These are phyloP conservation scores for Wickerhamomyces hampshirensis DNA, from an alignment of 805 yeast species.

Conservation along the genomic window DNA sequence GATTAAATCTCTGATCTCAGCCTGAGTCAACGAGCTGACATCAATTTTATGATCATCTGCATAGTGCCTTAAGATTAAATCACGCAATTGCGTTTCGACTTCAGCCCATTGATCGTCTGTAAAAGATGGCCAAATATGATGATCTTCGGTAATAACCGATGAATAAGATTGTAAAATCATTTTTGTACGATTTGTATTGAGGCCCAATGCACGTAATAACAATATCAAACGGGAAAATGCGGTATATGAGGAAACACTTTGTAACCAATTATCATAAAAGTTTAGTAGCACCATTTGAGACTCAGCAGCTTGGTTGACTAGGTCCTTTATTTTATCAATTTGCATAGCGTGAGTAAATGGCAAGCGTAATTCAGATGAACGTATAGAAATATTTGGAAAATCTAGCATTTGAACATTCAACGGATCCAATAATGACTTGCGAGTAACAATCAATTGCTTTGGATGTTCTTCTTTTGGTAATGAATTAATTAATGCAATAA, in stretches of 20 bases:
- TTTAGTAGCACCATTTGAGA: constrained; percentile 91
- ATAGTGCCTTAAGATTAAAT: constrained; percentile 79
- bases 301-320: constrained; percentile 82
- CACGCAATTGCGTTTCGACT: constrained; percentile 84
- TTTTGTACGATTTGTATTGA: constrained; percentile 73
- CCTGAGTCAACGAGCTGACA: constrained; percentile 81
- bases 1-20: constrained; percentile 89
- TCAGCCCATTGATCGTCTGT: constrained; percentile 87
- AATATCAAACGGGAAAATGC: constrained; percentile 88
- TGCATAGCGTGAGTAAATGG: constrained; percentile 88
- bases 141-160: constrained; percentile 60
- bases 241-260: constrained; percentile 77
- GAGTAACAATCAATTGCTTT: constrained; percentile 80
- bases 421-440: constrained; percentile 92
- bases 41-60: constrained; percentile 82
- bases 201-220: constrained; percentile 75
- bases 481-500: constrained; percentile 83
- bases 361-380: constrained; percentile 82
- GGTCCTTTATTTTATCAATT: constrained; percentile 71
- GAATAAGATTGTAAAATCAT: constrained; percentile 72
- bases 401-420: constrained; percentile 95
- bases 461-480: constrained; percentile 94
- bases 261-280: constrained; percentile 92
- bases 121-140: constrained; percentile 93
- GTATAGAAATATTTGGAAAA: constrained; percentile 84